These are phyloP conservation scores for Cladosporium sp. DNA, from an alignment of 2,329 filamentous ascomycete genomes.

Conservation along the genomic window DNA sequence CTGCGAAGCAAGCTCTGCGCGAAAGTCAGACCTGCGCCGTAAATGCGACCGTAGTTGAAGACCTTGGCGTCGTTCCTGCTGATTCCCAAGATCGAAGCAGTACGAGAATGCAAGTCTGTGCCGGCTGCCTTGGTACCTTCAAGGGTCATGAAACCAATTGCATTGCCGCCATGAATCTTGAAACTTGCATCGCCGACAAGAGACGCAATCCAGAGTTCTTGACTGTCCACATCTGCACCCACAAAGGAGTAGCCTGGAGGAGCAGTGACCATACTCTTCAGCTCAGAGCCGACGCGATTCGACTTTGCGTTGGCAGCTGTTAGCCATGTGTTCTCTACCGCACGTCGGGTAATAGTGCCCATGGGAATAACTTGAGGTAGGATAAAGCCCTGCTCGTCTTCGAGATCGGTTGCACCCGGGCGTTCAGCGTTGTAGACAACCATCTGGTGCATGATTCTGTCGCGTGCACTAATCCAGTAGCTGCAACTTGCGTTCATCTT, in stretches of 20 bases:
- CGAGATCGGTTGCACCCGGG: slow-evolving; percentile 29
- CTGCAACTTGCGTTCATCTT: slow-evolving; percentile 99
- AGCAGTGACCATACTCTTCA: slow-evolving; percentile 95
- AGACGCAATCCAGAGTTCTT: slow-evolving; percentile 98
- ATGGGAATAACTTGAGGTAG: slow-evolving; percentile 95
- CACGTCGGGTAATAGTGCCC: slow-evolving; percentile 92
- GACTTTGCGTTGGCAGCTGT: slow-evolving; percentile 96
- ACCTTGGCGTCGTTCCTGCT: slow-evolving; percentile 94
- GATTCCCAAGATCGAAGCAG: slow-evolving; percentile 87
- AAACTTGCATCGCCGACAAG: slow-evolving; percentile 93
- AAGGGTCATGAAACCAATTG: slow-evolving; percentile 97
- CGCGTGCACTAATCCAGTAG: slow-evolving; percentile 96
- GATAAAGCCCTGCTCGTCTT: slow-evolving; percentile 70
- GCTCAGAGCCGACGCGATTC: slow-evolving; percentile 91
- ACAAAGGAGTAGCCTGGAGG: slow-evolving; percentile 91
- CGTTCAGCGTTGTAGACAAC: slow-evolving; percentile 78
- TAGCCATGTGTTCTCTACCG: slow-evolving; percentile 97
- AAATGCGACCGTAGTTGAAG: slow-evolving; percentile 98
- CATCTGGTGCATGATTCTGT: slow-evolving; percentile 92
- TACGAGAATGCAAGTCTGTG: slow-evolving; percentile 92
- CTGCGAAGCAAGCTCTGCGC: slow-evolving; percentile 85
- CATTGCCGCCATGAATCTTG: slow-evolving; percentile 91
- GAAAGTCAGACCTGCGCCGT: slow-evolving; percentile 95
- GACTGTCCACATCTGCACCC: slow-evolving; percentile 93
- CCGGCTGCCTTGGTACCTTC: slow-evolving; percentile 93